Percentiles rank a stretch among this genome's conserved stretches.
phyloP scores from a whole-genome alignment of 768 basidiomycete genomes.

The Suillus brevipes region DNA sequence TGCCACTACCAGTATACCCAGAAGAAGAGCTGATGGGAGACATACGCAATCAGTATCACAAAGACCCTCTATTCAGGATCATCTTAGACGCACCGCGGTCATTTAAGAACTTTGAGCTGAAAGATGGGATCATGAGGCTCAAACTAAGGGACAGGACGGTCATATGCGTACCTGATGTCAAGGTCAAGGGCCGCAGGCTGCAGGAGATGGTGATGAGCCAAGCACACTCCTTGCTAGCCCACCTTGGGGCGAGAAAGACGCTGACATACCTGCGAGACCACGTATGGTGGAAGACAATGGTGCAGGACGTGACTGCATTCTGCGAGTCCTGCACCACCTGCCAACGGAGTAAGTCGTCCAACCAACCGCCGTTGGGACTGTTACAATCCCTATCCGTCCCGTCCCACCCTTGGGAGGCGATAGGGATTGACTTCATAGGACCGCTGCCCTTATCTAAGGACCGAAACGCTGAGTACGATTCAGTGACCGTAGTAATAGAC shows the following conservation, averaged over 20 bases:
- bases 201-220: slow-evolving; percentile 36
- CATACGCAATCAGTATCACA: slow-evolving; percentile 15
- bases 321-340: slow-evolving; percentile 23
- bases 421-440: slow-evolving; percentile 26
- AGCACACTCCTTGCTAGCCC: slow-evolving; percentile 40
- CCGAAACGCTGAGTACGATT: neutral
- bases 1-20: neutral
- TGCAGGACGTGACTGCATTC: slow-evolving; percentile 25
- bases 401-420: slow-evolving; percentile 38
- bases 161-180: slow-evolving; percentile 27
- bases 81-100: slow-evolving; percentile 23
- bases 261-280: slow-evolving; percentile 31
- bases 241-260: slow-evolving; percentile 37
- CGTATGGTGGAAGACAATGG: slow-evolving; percentile 22
- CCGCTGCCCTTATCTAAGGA: neutral
- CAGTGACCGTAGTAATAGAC: neutral
- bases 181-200: slow-evolving; percentile 14
- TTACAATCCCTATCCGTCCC: slow-evolving; percentile 30
- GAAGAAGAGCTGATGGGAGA: neutral
- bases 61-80: slow-evolving; percentile 31
- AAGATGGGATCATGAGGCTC: slow-evolving; percentile 24
- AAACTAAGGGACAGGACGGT: neutral
- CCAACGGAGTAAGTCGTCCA: slow-evolving; percentile 22
- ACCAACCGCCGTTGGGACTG: slow-evolving; percentile 28
- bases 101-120: slow-evolving; percentile 24